Evolutionary conservation across 73 alveolate genomes (phyloP).

Genomic region (Loxodes magnus): DNA sequence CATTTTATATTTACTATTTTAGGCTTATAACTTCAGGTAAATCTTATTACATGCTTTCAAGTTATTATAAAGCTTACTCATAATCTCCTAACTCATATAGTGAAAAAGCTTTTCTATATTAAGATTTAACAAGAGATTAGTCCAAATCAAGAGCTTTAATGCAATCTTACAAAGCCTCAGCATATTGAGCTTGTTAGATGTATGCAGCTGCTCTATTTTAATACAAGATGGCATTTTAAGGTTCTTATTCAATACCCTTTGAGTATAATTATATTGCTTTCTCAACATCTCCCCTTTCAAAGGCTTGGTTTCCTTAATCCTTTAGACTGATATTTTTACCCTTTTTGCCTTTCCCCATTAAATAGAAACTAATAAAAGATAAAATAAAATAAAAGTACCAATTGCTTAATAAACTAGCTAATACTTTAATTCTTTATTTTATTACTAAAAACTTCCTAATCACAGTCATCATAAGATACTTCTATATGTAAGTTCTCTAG

Average conservation of each 20-base stretch:
- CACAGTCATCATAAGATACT: neutral
- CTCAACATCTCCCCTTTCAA: slow-evolving; percentile 52
- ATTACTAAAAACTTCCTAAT: no score
- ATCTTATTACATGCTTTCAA: slow-evolving; percentile 31
- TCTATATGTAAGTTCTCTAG: no score
- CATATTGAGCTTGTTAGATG: slow-evolving; percentile 38
- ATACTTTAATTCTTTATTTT: neutral
- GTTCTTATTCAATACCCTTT: slow-evolving; percentile 25
- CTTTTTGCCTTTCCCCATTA: neutral
- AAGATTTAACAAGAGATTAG: slow-evolving; percentile 63
- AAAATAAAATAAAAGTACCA: no score
- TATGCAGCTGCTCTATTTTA: slow-evolving; percentile 70
- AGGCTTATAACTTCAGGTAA: neutral
- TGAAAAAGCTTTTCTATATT: slow-evolving; percentile 49
- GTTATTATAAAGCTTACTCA: slow-evolving; percentile 59
- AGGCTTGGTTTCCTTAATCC: slow-evolving; percentile 76
- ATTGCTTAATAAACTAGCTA: neutral
- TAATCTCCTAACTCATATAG: slow-evolving; percentile 33
- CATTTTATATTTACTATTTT: neutral
- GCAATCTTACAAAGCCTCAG: slow-evolving; percentile 68
- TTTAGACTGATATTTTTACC: slow-evolving; percentile 11
- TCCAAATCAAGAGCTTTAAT: slow-evolving; percentile 61
- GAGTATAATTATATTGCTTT: slow-evolving; percentile 77
- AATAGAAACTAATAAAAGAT: neutral
- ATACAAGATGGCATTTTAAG: slow-evolving; percentile 58